Evolutionary conservation across 2,329 filamentous ascomycete species (phyloP).

Genomic region (Ceratocystis colombiana): DNA sequence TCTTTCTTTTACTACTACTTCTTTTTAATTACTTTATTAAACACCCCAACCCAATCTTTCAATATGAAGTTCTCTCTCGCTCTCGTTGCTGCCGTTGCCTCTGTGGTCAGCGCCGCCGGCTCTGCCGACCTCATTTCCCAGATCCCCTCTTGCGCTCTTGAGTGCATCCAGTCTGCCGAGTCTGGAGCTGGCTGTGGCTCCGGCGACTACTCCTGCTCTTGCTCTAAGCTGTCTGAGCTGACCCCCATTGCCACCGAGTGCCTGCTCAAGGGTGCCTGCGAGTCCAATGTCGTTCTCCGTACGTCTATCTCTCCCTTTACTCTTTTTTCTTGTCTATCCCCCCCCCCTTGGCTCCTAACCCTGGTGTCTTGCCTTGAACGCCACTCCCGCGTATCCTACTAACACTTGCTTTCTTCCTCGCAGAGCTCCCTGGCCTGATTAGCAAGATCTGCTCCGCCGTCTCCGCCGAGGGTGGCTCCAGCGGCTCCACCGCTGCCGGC

Average conservation of each 20-base stretch:
- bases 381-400: conserved; percentile 7
- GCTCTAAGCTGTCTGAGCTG: conserved; percentile 19
- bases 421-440: conserved; percentile 28
- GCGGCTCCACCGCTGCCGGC: conserved; percentile 24
- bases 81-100: conserved; percentile 18
- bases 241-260: conserved; percentile 21
- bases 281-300: conserved; percentile 33
- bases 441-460: conserved; percentile 29
- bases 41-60: conserved; percentile 5
- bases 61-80: conserved; percentile 25
- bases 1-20: neutral
- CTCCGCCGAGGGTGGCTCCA: conserved; percentile 24
- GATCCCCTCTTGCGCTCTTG: conserved; percentile 24
- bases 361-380: too few species aligned
- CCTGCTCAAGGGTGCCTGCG: conserved; percentile 30
- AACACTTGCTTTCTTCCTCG: conserved; percentile 13
- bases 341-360: too few species aligned
- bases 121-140: conserved; percentile 23
- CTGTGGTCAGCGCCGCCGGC: conserved; percentile 20
- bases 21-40: conserved; percentile 1
- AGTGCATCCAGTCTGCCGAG: conserved; percentile 24
- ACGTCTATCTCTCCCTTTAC: conserved; percentile 26
- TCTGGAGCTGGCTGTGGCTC: conserved; percentile 16
- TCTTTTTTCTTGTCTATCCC: too few species aligned
- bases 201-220: conserved; percentile 25